phyloP scores from a whole-genome alignment of 495 filamentous ascomycete species.

The Penicillium robsamsonii region DNA sequence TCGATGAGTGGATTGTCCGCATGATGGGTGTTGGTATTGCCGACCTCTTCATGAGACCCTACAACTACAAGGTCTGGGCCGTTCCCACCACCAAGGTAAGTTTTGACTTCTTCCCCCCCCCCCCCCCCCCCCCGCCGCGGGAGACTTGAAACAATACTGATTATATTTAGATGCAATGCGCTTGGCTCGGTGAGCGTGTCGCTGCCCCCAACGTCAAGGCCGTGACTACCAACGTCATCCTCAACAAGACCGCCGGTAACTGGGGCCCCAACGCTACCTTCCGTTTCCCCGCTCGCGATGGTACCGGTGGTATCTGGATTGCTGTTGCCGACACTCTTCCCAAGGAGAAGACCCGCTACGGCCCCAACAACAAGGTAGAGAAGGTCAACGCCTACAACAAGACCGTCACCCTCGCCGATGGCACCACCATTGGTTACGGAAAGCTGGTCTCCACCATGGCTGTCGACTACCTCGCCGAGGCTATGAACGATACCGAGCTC shows the following conservation, averaged over 20 bases:
- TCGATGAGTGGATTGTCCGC: conserved; percentile 97
- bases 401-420: conserved; percentile 76
- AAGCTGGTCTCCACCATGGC: conserved; percentile 97
- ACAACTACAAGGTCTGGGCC: conserved; percentile 99
- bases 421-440: conserved; percentile 85
- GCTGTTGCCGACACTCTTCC: conserved; percentile 93
- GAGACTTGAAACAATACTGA: neutral
- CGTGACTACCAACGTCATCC: conserved; percentile 90
- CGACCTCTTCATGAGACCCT: conserved; percentile 97
- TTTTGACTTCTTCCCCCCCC: neutral
- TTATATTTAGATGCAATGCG: conserved; percentile 86
- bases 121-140: too few relatives aligned
- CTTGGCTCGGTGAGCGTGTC: conserved; percentile 98
- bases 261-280: conserved; percentile 99
- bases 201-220: conserved; percentile 96
- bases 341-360: conserved; percentile 85
- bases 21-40: conserved; percentile 89
- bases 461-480: conserved; percentile 83
- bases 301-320: conserved; percentile 99
- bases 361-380: conserved; percentile 76
- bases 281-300: conserved; percentile 93
- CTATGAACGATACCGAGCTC: conserved; percentile 83
- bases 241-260: conserved; percentile 93
- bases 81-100: conserved; percentile 95
- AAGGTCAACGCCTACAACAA: conserved; percentile 84